A percentile compares a stretch with the other conserved stretches of the same genome.
phyloP scores from a whole-genome alignment of 192 early-diverging fungal genomes.

The Backusella tuberculispora region DNA sequence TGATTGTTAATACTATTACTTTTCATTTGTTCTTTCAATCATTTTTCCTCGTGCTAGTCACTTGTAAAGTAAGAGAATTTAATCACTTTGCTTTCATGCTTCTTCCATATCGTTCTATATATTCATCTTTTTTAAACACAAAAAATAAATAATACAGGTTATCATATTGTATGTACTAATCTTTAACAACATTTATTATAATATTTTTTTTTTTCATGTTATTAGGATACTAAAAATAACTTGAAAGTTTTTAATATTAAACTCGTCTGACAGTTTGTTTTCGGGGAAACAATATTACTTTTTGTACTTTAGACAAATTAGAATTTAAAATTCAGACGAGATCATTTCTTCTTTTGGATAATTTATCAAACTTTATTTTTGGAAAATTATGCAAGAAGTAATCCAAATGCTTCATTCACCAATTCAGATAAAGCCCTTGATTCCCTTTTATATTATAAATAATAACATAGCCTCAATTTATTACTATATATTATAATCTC shows the following conservation, averaged over 20 bases:
- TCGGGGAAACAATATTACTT: background rate
- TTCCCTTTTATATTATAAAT: background rate
- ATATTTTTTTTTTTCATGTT: background rate
- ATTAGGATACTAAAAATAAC: background rate
- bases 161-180: background rate
- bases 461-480: background rate
- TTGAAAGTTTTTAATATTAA: background rate
- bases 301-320: background rate
- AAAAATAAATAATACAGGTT: background rate
- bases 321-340: slow-evolving; percentile 4
- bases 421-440: slow-evolving; percentile 3
- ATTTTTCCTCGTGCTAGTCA: slow-evolving; percentile 11
- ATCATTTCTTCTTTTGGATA: background rate
- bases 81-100: background rate
- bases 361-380: slow-evolving; percentile 8
- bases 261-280: background rate
- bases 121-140: background rate
- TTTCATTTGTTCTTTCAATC: slow-evolving; percentile 6
- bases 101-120: background rate
- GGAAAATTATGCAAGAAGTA: background rate
- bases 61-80: slow-evolving; percentile 5
- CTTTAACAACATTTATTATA: background rate
- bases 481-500: background rate
- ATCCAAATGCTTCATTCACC: slow-evolving; percentile 4
- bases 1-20: background rate